phyloP scores from a whole-genome alignment of 1,284 basidiomycete genomes.

The Trichosporon sp. region DNA sequence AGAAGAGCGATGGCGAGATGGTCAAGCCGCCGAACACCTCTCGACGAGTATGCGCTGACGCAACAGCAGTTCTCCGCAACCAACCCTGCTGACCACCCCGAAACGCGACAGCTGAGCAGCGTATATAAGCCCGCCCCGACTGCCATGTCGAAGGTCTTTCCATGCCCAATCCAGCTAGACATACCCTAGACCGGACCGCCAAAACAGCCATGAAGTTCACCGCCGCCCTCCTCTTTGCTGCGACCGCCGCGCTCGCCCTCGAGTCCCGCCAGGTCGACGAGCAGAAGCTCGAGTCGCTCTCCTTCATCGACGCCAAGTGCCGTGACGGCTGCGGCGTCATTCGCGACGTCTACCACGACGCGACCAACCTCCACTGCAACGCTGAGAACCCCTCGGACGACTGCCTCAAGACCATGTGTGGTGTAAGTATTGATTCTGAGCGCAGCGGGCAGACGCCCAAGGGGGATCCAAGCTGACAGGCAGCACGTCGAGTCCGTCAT shows the following conservation, averaged over 20 bases:
- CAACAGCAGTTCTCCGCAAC: background rate
- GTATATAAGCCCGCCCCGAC: background rate
- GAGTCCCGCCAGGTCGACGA: constrained; percentile 9
- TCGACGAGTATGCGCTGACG: background rate
- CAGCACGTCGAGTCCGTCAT: constrained; percentile 11
- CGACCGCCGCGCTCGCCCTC: background rate
- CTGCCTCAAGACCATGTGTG: constrained; percentile 1
- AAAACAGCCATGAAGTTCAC: constrained; percentile 7
- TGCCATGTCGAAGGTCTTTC: background rate
- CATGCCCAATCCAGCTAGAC: background rate
- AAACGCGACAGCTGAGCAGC: background rate
- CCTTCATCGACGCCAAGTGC: constrained; percentile 7
- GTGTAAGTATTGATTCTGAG: background rate
- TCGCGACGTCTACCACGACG: background rate
- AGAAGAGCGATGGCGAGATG: background rate
- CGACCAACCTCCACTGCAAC: background rate
- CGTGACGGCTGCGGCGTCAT: background rate
- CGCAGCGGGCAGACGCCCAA: no score
- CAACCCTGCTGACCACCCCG: no score
- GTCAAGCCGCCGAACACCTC: background rate
- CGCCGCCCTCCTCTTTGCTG: constrained; percentile 5
- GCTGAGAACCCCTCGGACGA: background rate
- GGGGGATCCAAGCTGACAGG: background rate
- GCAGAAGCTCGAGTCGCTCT: constrained; percentile 7
- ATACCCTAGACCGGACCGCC: background rate